A percentile compares a stretch with the other conserved stretches of the same genome.
phyloP scores from a whole-genome alignment of 2,329 filamentous ascomycete genomes.

The Botrytis pseudocinerea region DNA sequence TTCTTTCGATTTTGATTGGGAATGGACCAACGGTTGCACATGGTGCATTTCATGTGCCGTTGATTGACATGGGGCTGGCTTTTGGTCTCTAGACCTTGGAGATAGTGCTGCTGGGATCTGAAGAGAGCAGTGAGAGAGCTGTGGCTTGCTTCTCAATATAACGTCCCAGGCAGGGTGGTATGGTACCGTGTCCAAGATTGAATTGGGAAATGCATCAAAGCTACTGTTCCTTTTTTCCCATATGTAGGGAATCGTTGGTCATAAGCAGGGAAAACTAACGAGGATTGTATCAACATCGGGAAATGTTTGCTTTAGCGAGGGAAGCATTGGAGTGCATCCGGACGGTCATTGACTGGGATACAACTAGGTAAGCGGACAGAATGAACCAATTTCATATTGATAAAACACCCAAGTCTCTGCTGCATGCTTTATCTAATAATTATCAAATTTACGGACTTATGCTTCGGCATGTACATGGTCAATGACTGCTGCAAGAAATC shows the following conservation, averaged over 20 bases:
- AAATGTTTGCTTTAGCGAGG: slow-evolving; percentile 21
- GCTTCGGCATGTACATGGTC: not conserved
- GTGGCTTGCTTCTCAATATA: slow-evolving; percentile 13
- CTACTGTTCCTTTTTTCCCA: not conserved
- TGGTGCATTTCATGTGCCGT: slow-evolving; percentile 14
- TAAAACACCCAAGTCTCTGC: not conserved
- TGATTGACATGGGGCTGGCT: slow-evolving; percentile 4
- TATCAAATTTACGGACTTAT: not conserved
- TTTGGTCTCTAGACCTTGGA: not conserved
- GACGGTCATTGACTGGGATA: not conserved
- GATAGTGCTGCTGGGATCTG: not conserved
- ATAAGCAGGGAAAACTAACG: slow-evolving; percentile 4
- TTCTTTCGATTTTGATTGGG: slow-evolving; percentile 5
- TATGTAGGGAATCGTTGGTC: not conserved
- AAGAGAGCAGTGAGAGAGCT: not conserved
- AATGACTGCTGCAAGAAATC: not conserved
- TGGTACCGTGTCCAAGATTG: not conserved
- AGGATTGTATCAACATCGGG: slow-evolving; percentile 10
- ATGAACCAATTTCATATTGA: not conserved
- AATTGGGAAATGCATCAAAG: slow-evolving; percentile 4
- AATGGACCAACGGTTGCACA: slow-evolving; percentile 1
- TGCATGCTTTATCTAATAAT: not conserved
- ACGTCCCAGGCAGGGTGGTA: slow-evolving; percentile 15
- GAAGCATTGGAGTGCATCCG: slow-evolving; percentile 19
- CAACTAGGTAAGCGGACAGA: not conserved